Evolutionary conservation across 192 early-diverging fungal genomes (phyloP).

Genomic region (Linnemannia exigua): DNA sequence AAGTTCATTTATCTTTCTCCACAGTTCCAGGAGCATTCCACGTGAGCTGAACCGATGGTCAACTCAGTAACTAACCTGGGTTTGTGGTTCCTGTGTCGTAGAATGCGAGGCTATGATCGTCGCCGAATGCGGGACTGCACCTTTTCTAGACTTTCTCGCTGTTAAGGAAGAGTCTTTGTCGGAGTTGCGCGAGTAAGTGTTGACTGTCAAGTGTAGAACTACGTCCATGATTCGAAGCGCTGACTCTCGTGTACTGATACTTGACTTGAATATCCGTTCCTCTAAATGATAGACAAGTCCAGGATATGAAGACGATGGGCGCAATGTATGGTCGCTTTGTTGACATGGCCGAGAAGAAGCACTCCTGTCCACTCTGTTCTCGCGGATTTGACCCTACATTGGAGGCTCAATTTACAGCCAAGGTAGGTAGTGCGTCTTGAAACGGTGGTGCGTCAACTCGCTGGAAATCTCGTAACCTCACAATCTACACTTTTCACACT

Average conservation of each 20-base stretch:
- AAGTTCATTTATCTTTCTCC: conserved; percentile 34
- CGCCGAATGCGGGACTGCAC: conserved; percentile 19
- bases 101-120: conserved; percentile 20
- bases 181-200: conserved; percentile 66
- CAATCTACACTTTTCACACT: not conserved
- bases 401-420: conserved; percentile 60
- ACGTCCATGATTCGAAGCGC: not conserved
- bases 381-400: conserved; percentile 74
- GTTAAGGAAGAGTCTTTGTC: conserved; percentile 50
- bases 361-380: conserved; percentile 87
- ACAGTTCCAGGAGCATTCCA: no score
- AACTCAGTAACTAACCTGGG: not conserved
- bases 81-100: not conserved
- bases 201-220: not conserved
- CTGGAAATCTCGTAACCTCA: no score
- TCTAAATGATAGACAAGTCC: conserved; percentile 32
- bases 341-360: conserved; percentile 70
- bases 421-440: conserved; percentile 19
- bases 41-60: no score
- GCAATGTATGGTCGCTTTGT: conserved; percentile 78
- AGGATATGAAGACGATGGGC: conserved; percentile 48
- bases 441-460: no score
- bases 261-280: no score
- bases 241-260: not conserved
- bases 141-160: conserved; percentile 25